Percentiles rank a stretch among this genome's conserved stretches.
Evolutionary conservation across 164 flowering plant genomes (phyloP).

Genomic region (Chimonanthus salicifolius): DNA sequence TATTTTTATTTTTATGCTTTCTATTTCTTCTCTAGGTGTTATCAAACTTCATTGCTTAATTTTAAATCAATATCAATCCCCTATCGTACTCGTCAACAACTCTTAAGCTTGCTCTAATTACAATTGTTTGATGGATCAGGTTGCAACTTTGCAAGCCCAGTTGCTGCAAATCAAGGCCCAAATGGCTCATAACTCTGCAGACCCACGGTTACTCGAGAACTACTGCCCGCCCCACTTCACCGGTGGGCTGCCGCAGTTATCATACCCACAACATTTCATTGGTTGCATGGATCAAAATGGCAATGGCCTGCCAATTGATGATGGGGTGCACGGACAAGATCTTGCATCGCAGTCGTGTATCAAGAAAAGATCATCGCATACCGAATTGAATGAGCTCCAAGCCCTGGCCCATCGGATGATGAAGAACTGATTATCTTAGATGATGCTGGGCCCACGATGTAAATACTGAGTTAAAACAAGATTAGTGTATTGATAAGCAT

Average conservation of each 20-base stretch:
- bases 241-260: neutral
- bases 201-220: conserved; percentile 4
- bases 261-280: conserved; percentile 11
- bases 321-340: neutral
- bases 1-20: too few relatives aligned
- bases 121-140: conserved; percentile 3
- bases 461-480: too few relatives aligned
- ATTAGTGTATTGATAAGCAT: too few relatives aligned
- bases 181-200: conserved; percentile 9
- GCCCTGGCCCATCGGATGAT: conserved; percentile 14
- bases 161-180: conserved; percentile 20
- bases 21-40: too few relatives aligned
- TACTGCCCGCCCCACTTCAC: conserved; percentile 4
- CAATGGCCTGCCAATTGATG: neutral
- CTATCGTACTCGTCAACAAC: too few relatives aligned
- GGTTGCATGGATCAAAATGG: conserved; percentile 8
- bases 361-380: conserved; percentile 4
- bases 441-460: neutral
- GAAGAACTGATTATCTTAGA: conserved; percentile 6
- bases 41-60: too few relatives aligned
- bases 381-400: conserved; percentile 15
- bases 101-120: neutral
- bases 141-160: conserved; percentile 18
- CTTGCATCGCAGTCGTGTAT: neutral
- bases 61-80: too few relatives aligned